Conservation (phyloP, 371 early-diverging fungal species). For the Rhizopus delemar region DNA sequence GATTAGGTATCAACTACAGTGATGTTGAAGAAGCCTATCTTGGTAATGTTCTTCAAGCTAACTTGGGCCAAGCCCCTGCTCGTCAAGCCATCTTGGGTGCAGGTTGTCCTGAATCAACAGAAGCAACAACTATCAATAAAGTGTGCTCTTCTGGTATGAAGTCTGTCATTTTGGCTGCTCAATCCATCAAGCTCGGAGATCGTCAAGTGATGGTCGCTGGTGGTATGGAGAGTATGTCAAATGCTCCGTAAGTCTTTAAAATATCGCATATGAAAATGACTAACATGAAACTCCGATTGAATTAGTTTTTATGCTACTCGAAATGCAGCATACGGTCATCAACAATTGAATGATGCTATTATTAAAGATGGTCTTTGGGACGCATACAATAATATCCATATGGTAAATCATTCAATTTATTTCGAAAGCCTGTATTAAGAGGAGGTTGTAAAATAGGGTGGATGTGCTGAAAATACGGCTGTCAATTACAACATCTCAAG, state of each 20-base stretch:
- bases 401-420: slow-evolving; percentile 14
- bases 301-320: slow-evolving; percentile 67
- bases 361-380: slow-evolving; percentile 95
- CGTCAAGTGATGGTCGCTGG: slow-evolving; percentile 81
- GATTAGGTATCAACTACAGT: slow-evolving; percentile 59
- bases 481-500: slow-evolving; percentile 79
- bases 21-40: slow-evolving; percentile 87
- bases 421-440: background rate
- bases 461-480: slow-evolving; percentile 92
- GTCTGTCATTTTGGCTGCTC: slow-evolving; percentile 75
- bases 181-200: slow-evolving; percentile 62
- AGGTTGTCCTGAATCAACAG: slow-evolving; percentile 76
- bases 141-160: slow-evolving; percentile 96
- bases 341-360: slow-evolving; percentile 81
- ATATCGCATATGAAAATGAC: slow-evolving; percentile 17
- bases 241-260: slow-evolving; percentile 70
- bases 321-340: slow-evolving; percentile 79
- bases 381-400: slow-evolving; percentile 82
- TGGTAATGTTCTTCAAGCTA: slow-evolving; percentile 89
- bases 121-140: slow-evolving; percentile 91
- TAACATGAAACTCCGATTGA: slow-evolving; percentile 3
- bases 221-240: slow-evolving; percentile 96
- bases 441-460: slow-evolving; percentile 71
- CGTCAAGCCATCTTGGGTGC: slow-evolving; percentile 79
- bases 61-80: slow-evolving; percentile 83